Evolutionary conservation across 225 moss, liverwort and hornwort species (phyloP), one percentile per base, ranked within the genome.

Genomic region (Pleurozium schreberi): DNA sequence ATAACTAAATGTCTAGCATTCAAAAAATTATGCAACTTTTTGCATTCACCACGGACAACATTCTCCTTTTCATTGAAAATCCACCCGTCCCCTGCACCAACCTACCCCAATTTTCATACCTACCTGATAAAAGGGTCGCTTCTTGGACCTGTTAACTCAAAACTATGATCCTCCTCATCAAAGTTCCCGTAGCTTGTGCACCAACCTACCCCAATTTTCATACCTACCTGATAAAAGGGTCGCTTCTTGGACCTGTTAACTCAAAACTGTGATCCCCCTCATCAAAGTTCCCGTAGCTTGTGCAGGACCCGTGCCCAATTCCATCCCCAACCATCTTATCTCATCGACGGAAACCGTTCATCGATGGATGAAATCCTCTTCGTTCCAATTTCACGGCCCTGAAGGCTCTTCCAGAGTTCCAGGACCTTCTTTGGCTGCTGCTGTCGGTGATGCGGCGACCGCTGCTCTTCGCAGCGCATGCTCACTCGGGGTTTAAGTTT

Each of bases 361-460:
- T 90, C 62, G 7, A 78, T 2, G 21, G 55, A 90, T 76, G 90
- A 88, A 92, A 92, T 92, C 82, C 28, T 59, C 84, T 84, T 80
- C 76, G n/a, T 82, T 82, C 42, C 82, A 19, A 57, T 82, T 90
- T 76, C 75, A 16, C 80, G 90, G 90, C 77, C 58, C 45, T 57
- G 78, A 88, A 63, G 57, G 25, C 88, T 60, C 92, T 92, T 90
- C 92, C 78, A 92, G 92, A 69, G 90, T 92, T 90, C 92, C 78
- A 92, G 92, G 76, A 92, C 86, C 92, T 92, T 92, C 92, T 77
- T 49, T 31, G 10, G 69, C 80, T 28, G 47, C 61, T 50, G 74
- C 75, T 23, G 87, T 75, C 74, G 82, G 84, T 67, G 84, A 60
- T 59, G 68, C 84, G 68, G 68, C 89, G 66, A 64, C 66, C 45